Percentiles rank a stretch among this genome's conserved stretches.
These are phyloP conservation scores for Santalum album DNA, from an alignment of 164 flowering plant genomes.

Conservation along the genomic window DNA sequence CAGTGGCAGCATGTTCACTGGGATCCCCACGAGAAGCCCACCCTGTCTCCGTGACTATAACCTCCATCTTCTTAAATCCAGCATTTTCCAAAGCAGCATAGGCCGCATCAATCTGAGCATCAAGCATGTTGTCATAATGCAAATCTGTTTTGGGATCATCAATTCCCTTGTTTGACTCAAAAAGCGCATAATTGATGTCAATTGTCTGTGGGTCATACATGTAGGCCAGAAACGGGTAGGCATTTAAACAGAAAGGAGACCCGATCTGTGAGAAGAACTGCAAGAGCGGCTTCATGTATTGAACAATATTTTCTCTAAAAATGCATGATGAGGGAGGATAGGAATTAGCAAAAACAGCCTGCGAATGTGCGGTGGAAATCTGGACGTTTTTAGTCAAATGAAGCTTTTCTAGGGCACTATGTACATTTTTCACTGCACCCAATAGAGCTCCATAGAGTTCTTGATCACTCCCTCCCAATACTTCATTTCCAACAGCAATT, in stretches of 20 bases:
- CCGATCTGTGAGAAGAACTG: constrained; percentile 44
- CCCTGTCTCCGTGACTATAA: constrained; percentile 61
- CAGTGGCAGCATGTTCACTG: constrained; percentile 49
- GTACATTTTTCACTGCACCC: constrained; percentile 50
- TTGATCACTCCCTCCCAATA: constrained; percentile 34
- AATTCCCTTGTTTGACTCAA: constrained; percentile 32
- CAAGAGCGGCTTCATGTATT: constrained; percentile 57
- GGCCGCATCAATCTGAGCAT: constrained; percentile 70
- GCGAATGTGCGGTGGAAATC: constrained; percentile 53
- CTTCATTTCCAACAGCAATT: constrained; percentile 63
- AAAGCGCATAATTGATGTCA: constrained; percentile 62
- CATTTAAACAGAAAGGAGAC: constrained; percentile 70
- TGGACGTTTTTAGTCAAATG: constrained; percentile 30
- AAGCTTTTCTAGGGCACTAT: constrained; percentile 39
- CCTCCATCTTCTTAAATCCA: constrained; percentile 58
- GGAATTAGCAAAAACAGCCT: constrained; percentile 46
- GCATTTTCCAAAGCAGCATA: constrained; percentile 51
- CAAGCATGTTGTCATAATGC: constrained; percentile 67
- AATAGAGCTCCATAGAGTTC: constrained; percentile 34
- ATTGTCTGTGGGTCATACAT: constrained; percentile 36
- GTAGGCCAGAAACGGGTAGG: constrained; percentile 59
- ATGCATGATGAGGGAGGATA: constrained; percentile 59
- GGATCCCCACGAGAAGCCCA: constrained; percentile 64
- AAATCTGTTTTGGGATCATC: constrained; percentile 32
- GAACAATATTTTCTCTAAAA: constrained; percentile 33